phyloP scores from a whole-genome alignment of 2,329 filamentous ascomycete genomes.

The Nectriaceae sp. region DNA sequence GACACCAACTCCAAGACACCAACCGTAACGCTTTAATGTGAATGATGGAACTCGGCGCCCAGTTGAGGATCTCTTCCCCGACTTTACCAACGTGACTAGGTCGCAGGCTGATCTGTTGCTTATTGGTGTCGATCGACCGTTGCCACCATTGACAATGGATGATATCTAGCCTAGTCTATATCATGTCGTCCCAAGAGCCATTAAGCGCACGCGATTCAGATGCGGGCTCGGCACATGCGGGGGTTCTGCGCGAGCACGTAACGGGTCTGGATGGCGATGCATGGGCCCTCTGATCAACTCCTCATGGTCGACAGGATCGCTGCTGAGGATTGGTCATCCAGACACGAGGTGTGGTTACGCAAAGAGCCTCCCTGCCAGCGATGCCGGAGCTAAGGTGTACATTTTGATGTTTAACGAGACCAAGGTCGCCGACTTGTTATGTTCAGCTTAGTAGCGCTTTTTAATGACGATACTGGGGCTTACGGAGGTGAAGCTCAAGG shows the following conservation, averaged over 20 bases:
- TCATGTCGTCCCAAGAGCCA: neutral
- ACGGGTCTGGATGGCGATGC: neutral
- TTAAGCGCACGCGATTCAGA: neutral
- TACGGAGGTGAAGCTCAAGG: neutral
- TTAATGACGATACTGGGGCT: neutral
- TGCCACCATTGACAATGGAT: neutral
- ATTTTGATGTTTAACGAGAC: too few species aligned
- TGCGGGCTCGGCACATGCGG: conserved; percentile 3
- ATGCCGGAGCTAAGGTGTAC: conserved; percentile 10
- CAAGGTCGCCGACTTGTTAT: too few species aligned
- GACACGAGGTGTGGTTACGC: neutral
- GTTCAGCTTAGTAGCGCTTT: neutral
- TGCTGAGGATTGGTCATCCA: neutral
- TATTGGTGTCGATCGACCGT: neutral
- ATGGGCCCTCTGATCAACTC: neutral
- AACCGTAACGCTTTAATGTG: conserved; percentile 11
- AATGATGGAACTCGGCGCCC: neutral
- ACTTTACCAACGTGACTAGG: neutral
- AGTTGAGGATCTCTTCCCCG: neutral
- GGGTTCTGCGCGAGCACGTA: conserved; percentile 4
- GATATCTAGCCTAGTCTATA: neutral
- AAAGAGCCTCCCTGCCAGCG: conserved; percentile 2
- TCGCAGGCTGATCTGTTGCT: neutral
- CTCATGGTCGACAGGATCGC: neutral
- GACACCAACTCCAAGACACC: conserved; percentile 5